phyloP scores from a whole-genome alignment of 2,329 filamentous ascomycete species.

The Penicillium hordei region DNA sequence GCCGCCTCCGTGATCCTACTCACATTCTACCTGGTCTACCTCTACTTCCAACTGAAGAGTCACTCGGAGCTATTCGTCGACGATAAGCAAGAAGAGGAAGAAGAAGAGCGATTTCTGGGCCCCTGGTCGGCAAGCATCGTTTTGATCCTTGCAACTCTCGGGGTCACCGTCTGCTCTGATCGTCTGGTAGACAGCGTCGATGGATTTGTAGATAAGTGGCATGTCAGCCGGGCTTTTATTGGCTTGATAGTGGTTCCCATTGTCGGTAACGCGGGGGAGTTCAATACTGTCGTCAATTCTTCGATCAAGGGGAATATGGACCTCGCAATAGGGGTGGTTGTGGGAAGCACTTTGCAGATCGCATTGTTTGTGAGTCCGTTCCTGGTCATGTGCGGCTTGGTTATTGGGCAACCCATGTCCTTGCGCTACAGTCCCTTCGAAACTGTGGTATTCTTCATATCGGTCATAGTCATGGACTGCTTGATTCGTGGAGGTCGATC shows the following conservation, averaged over 20 bases:
- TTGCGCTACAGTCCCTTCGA: conserved; percentile 22
- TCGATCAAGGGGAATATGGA: conserved; percentile 60
- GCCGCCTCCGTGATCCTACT: conserved; percentile 56
- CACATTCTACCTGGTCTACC: conserved; percentile 54
- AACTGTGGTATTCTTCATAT: conserved; percentile 20
- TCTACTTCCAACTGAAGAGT: conserved; percentile 53
- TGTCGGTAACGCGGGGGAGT: conserved; percentile 58
- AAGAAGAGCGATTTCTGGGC: conserved; percentile 14
- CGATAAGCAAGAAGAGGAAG: conserved; percentile 13
- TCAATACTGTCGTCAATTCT: conserved; percentile 56
- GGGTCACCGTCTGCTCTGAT: conserved; percentile 22
- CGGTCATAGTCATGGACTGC: conserved; percentile 24
- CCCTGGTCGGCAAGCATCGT: conserved; percentile 18
- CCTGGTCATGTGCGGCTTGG: conserved; percentile 58
- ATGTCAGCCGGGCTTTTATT: conserved; percentile 58
- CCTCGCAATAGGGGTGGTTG: conserved; percentile 56
- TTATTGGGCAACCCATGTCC: conserved; percentile 52
- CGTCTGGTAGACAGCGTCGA: conserved; percentile 56
- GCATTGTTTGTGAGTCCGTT: conserved; percentile 58
- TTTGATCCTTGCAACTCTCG: conserved; percentile 20
- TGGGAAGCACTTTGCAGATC: conserved; percentile 57
- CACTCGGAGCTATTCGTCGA: conserved; percentile 20
- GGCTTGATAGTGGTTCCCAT: conserved; percentile 58
- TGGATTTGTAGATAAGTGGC: conserved; percentile 51
- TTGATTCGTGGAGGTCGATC: conserved; percentile 21